Conservation (phyloP, 768 basidiomycete species). For the Mycena belliarum region DNA sequence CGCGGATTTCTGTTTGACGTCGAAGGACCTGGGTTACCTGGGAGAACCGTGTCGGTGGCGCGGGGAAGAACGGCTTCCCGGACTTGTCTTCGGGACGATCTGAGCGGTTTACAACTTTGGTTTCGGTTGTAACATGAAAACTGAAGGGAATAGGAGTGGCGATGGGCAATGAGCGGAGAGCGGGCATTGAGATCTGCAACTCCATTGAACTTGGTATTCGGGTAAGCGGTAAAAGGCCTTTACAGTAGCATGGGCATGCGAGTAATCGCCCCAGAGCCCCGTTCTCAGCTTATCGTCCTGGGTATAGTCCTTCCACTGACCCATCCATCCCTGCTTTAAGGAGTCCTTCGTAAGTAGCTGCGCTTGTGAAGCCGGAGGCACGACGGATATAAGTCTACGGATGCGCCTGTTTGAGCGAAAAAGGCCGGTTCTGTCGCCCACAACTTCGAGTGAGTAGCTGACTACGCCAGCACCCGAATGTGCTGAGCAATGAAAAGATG, state of each 20-base stretch:
- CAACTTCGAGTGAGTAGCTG: background rate
- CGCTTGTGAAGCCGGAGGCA: background rate
- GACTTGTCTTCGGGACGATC: constrained; percentile 7
- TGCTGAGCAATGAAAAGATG: background rate
- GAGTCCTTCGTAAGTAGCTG: constrained; percentile 2
- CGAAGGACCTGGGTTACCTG: background rate
- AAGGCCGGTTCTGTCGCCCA: background rate
- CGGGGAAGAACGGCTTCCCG: constrained; percentile 9
- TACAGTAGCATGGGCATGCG: background rate
- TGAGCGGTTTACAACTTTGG: background rate
- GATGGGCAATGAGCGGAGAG: constrained; percentile 4
- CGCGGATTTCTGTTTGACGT: background rate
- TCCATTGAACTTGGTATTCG: background rate
- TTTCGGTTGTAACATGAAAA: constrained; percentile 1
- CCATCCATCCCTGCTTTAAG: background rate
- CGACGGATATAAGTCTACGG: background rate
- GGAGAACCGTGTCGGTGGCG: background rate
- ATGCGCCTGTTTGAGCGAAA: background rate
- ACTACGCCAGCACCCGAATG: background rate
- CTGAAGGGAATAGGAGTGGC: constrained; percentile 9
- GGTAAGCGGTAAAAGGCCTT: background rate
- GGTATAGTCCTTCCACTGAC: background rate
- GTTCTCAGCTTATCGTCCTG: background rate
- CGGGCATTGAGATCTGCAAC: background rate
- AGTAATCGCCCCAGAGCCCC: constrained; percentile 3